A percentile compares a stretch with the other conserved stretches of the same genome.
phyloP scores from a whole-genome alignment of 2,329 filamentous ascomycete species.

The Sphaerulina vaccinii region DNA sequence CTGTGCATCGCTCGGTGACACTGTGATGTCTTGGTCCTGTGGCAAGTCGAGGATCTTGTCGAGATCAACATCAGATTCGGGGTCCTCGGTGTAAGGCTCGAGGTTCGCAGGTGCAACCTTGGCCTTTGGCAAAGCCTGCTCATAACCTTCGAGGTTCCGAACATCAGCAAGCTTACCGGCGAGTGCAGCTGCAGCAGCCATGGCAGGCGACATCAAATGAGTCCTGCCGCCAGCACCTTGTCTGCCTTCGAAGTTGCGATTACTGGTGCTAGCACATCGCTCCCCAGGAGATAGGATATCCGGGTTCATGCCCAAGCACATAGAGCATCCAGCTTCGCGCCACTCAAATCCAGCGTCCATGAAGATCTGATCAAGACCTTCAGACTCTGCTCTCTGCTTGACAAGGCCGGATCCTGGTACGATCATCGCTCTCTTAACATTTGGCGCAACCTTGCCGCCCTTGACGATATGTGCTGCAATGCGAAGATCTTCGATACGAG shows the following conservation, averaged over 20 bases:
- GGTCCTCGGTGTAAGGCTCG: slow-evolving; percentile 56
- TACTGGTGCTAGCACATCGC: slow-evolving; percentile 91
- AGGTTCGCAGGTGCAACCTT: slow-evolving; percentile 57
- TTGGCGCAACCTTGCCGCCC: slow-evolving; percentile 80
- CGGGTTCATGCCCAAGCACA: slow-evolving; percentile 99
- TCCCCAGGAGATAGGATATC: slow-evolving; percentile 92
- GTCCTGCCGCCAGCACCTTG: slow-evolving; percentile 90
- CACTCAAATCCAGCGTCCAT: slow-evolving; percentile 90
- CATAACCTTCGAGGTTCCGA: slow-evolving; percentile 67
- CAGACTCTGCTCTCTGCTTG: slow-evolving; percentile 84
- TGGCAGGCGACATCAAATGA: slow-evolving; percentile 94
- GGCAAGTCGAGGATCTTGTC: slow-evolving; percentile 64
- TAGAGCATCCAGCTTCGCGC: slow-evolving; percentile 97
- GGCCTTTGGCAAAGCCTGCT: slow-evolving; percentile 41
- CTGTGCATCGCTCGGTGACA: slow-evolving; percentile 53
- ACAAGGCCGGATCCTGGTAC: slow-evolving; percentile 94
- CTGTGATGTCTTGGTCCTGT: slow-evolving; percentile 45
- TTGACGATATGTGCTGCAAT: slow-evolving; percentile 82
- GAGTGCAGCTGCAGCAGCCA: slow-evolving; percentile 89
- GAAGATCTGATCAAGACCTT: slow-evolving; percentile 93
- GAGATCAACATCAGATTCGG: slow-evolving; percentile 61
- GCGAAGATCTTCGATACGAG: slow-evolving; percentile 90
- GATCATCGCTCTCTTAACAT: slow-evolving; percentile 92
- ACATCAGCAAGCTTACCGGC: slow-evolving; percentile 90
- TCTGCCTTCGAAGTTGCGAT: slow-evolving; percentile 95